Conservation (phyloP, 2,329 filamentous ascomycete genomes). For the Colletotrichum tabaci region DNA sequence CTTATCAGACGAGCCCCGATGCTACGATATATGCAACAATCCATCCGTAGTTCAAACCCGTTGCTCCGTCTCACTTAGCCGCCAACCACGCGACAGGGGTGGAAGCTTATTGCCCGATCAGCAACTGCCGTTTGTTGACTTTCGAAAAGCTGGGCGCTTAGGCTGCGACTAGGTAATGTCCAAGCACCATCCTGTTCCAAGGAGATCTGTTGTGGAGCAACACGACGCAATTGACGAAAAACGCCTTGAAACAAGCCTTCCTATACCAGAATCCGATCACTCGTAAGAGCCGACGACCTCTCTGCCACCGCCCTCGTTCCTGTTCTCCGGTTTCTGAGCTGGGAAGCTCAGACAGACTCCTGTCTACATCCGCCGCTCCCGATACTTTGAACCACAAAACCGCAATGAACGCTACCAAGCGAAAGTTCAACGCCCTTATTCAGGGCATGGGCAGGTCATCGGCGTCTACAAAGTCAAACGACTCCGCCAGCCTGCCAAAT, state of each 20-base stretch:
- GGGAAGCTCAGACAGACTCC: neutral
- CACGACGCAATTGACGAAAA: conserved; percentile 14
- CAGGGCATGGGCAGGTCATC: conserved; percentile 69
- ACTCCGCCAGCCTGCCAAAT: conserved; percentile 25
- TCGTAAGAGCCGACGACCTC: neutral
- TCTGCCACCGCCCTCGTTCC: neutral
- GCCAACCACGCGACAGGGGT: conserved; percentile 33
- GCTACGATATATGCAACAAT: conserved; percentile 30
- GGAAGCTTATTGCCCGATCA: conserved; percentile 42
- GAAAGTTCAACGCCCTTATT: conserved; percentile 84
- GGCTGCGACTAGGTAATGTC: conserved; percentile 6
- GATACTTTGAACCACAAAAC: conserved; percentile 29
- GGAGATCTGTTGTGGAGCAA: conserved; percentile 16
- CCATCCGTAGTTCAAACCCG: neutral
- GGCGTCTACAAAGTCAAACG: conserved; percentile 42
- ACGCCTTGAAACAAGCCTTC: neutral
- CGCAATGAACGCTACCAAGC: conserved; percentile 82
- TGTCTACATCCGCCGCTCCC: conserved; percentile 7
- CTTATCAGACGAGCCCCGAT: conserved; percentile 18
- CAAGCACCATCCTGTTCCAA: conserved; percentile 24
- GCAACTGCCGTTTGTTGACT: conserved; percentile 42
- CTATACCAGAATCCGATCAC: neutral
- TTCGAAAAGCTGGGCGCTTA: conserved; percentile 27
- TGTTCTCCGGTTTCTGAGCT: neutral
- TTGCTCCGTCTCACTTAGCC: conserved; percentile 27